These are phyloP conservation scores for Ceratocystis huliohia DNA, from an alignment of 2,329 filamentous ascomycete species.

Conservation along the genomic window DNA sequence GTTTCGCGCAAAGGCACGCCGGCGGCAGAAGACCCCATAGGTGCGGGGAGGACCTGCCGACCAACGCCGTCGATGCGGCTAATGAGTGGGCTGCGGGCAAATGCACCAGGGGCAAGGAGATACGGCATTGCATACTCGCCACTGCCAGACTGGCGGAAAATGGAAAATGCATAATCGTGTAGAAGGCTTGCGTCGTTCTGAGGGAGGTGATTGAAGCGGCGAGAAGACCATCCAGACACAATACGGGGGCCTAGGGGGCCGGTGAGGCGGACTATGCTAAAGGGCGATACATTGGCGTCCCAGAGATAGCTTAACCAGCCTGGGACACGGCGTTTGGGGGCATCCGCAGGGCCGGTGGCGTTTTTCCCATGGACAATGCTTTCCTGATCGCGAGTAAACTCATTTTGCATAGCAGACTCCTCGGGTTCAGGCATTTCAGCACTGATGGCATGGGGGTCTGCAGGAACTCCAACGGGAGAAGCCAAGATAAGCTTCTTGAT, in stretches of 20 bases:
- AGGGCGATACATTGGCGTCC: slow-evolving; percentile 94
- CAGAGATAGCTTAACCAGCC: slow-evolving; percentile 87
- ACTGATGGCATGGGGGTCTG: slow-evolving; percentile 79
- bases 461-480: slow-evolving; percentile 86
- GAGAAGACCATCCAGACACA: slow-evolving; percentile 87
- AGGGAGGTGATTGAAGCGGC: slow-evolving; percentile 82
- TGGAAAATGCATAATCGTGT: slow-evolving; percentile 85
- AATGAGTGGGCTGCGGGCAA: slow-evolving; percentile 77
- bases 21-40: slow-evolving; percentile 24
- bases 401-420: slow-evolving; percentile 59
- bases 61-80: slow-evolving; percentile 76
- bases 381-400: slow-evolving; percentile 65
- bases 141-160: slow-evolving; percentile 83
- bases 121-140: slow-evolving; percentile 91
- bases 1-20: slow-evolving; percentile 35
- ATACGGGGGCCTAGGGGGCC: slow-evolving; percentile 84
- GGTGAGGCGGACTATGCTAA: slow-evolving; percentile 75
- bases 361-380: slow-evolving; percentile 31
- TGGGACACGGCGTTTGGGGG: slow-evolving; percentile 47
- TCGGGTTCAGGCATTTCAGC: slow-evolving; percentile 66
- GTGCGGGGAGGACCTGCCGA: slow-evolving; percentile 43
- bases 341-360: slow-evolving; percentile 26
- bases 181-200: slow-evolving; percentile 66
- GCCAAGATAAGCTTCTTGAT: slow-evolving; percentile 94
- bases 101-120: slow-evolving; percentile 84